Evolutionary conservation across 169 alveolate species (phyloP), one percentile per base, ranked within the genome.

Genomic region (Pseudocohnilembus persalinus): DNA sequence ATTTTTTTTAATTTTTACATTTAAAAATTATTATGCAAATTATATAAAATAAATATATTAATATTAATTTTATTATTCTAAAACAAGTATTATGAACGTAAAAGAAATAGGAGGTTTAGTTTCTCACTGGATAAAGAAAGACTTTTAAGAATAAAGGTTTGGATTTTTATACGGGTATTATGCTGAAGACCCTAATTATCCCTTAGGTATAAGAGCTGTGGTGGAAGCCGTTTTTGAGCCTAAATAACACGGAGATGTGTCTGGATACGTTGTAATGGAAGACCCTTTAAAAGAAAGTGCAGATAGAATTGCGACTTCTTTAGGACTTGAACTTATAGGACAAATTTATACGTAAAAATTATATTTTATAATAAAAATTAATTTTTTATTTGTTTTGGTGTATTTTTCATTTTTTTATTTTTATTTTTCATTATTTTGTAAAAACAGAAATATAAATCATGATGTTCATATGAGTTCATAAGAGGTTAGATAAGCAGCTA

Each of bases 81-180:
- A 11, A 88, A 96, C 98, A 74, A 98, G 98, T 79, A 89, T 98
- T 91, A 96, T 99, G 99, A 99, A 99, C 86, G 97, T 95, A 49
- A 96, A 94, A n/a, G 99, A 98, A 86, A 96, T 98, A 78, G 94
- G 94, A 72, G 88, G 90, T 31, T 98, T 99, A 84, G 99, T 98
- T 0, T 90, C 95, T 68, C 95, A 95, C 81, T 99, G 99, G 99
- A 96, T 92, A 78, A 74, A 90, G 35, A 94, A 91, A 26, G 91
- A 93, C 32, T 97, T 96, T 74, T 92, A 97, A 98, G 93, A 95
- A 85, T 99, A 99, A 92, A 96, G 99, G 83, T 96, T 93, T 88
- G 99, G 99, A 16, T 98, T 97, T 96, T 90, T 99, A 96, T 98
- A 98, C 88, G 99, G 99, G 31, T 99, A 99, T 93, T 99, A 98